Percentiles rank a stretch among this genome's conserved stretches.
Evolutionary conservation across 345 rosid genomes (phyloP).

Genomic region (Capsella bursapastoris): DNA sequence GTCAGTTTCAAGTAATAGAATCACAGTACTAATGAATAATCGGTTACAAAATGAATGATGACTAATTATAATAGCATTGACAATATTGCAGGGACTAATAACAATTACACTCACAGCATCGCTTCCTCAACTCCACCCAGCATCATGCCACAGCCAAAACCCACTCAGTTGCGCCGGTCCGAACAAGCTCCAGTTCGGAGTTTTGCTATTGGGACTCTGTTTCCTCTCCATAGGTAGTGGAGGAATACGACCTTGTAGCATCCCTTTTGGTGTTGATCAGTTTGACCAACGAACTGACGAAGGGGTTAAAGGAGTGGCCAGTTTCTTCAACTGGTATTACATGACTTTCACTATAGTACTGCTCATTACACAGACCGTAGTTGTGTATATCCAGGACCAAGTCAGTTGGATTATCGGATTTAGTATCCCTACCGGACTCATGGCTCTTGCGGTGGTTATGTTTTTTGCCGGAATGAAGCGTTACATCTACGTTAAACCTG

Average conservation of each 20-base stretch:
- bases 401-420: slow-evolving; percentile 83
- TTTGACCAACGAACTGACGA: slow-evolving; percentile 68
- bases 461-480: slow-evolving; percentile 64
- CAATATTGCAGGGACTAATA: slow-evolving; percentile 66
- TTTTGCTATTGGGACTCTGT: slow-evolving; percentile 55
- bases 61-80: slow-evolving; percentile 32
- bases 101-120: slow-evolving; percentile 74
- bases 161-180: slow-evolving; percentile 48
- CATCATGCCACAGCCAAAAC: slow-evolving; percentile 51
- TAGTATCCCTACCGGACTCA: slow-evolving; percentile 69
- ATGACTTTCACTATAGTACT: slow-evolving; percentile 62
- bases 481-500: slow-evolving; percentile 63
- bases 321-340: slow-evolving; percentile 86
- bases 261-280: slow-evolving; percentile 87
- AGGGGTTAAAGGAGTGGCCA: slow-evolving; percentile 63
- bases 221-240: slow-evolving; percentile 68
- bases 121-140: slow-evolving; percentile 68
- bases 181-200: slow-evolving; percentile 51
- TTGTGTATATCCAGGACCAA: slow-evolving; percentile 77
- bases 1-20: neutral
- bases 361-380: slow-evolving; percentile 55
- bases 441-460: slow-evolving; percentile 57
- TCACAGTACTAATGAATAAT: neutral
- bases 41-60: slow-evolving; percentile 2
- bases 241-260: slow-evolving; percentile 84